phyloP scores from a whole-genome alignment of 495 filamentous ascomycete species.

The Penicillium pancosmium region DNA sequence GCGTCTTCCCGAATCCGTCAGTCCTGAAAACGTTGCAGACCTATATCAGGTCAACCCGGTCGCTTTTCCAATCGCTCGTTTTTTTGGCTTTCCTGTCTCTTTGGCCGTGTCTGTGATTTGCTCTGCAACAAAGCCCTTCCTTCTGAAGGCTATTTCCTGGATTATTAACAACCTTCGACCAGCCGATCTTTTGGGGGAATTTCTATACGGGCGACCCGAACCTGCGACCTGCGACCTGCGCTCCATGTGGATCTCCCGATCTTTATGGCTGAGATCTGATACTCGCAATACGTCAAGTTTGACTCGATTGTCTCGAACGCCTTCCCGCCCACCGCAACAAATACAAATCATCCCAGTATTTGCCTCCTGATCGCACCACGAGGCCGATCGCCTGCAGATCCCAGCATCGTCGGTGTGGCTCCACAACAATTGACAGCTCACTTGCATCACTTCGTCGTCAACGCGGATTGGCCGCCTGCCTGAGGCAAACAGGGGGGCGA shows the following conservation, averaged over 20 bases:
- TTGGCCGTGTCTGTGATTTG: background rate
- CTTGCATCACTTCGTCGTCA: slow-evolving; percentile 35
- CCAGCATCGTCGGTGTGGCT: slow-evolving; percentile 28
- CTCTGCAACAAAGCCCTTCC: background rate
- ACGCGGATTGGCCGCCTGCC: slow-evolving; percentile 38
- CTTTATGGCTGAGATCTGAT: slow-evolving; percentile 4
- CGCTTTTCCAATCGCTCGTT: slow-evolving; percentile 24
- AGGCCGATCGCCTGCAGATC: slow-evolving; percentile 30
- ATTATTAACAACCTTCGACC: no score
- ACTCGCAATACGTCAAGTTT: background rate
- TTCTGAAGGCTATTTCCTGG: background rate
- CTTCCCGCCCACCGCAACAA: background rate
- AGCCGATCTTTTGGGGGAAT: no score
- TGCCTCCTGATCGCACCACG: slow-evolving; percentile 20
- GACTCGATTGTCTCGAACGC: background rate
- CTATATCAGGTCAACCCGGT: slow-evolving; percentile 35
- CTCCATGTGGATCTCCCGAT: slow-evolving; percentile 5
- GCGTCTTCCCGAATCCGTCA: slow-evolving; percentile 32
- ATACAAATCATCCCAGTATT: background rate
- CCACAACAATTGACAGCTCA: slow-evolving; percentile 36
- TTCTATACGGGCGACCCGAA: background rate
- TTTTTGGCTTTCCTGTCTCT: slow-evolving; percentile 10
- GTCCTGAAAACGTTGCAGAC: slow-evolving; percentile 28
- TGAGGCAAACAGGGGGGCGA: slow-evolving; percentile 33
- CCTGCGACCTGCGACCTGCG: slow-evolving; percentile 2